Conservation (phyloP, 768 basidiomycete species). For the Crucibulum laeve region DNA sequence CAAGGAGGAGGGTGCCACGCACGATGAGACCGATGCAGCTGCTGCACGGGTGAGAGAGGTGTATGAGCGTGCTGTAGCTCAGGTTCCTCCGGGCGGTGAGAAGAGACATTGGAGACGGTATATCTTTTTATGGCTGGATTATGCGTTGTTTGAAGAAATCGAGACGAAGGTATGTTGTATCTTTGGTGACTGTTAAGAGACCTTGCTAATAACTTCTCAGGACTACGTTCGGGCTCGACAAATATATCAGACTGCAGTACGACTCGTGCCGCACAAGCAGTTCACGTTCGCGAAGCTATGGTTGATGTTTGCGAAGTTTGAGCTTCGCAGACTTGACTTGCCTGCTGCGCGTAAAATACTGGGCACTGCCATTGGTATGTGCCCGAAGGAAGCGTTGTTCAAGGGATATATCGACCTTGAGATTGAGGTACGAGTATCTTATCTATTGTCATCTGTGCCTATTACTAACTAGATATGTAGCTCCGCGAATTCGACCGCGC, state of each 20-base stretch:
- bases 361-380: conserved; percentile 91
- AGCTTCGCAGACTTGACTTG: conserved; percentile 79
- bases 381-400: conserved; percentile 92
- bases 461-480: conserved; percentile 24
- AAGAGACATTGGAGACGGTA: conserved; percentile 91
- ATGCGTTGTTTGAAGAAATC: conserved; percentile 95
- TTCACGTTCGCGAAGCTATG: conserved; percentile 99
- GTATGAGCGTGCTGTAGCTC: conserved; percentile 92
- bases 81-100: conserved; percentile 91
- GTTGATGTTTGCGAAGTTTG: conserved; percentile 90
- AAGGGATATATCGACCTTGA: conserved; percentile 95
- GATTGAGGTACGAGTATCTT: conserved; percentile 58
- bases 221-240: conserved; percentile 84
- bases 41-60: conserved; percentile 78
- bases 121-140: conserved; percentile 91
- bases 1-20: conserved; percentile 67
- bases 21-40: conserved; percentile 64
- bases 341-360: conserved; percentile 83
- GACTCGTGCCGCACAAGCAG: conserved; percentile 89
- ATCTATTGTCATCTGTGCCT: not conserved
- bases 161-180: conserved; percentile 71
- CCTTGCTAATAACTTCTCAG: conserved; percentile 28
- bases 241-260: conserved; percentile 86
- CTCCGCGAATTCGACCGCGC: conserved; percentile 95
- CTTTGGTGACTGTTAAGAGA: not conserved